Evolutionary conservation across 176 grass and related monocot genomes (phyloP).

Genomic region (Eleusine coracana): DNA sequence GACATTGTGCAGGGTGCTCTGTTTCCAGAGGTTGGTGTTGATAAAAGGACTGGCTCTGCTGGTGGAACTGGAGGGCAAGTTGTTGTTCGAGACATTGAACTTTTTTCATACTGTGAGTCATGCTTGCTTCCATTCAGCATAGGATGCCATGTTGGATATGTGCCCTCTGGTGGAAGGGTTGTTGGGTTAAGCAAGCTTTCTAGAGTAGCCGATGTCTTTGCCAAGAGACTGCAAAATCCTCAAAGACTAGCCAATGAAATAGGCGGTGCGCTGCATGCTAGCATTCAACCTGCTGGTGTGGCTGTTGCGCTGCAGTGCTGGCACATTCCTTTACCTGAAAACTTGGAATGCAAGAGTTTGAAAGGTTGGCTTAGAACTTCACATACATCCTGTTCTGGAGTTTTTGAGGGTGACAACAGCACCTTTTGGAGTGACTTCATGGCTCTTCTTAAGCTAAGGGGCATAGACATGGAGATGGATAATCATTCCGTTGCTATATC

Average conservation of each 20-base stretch:
- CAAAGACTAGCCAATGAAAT: constrained; percentile 78
- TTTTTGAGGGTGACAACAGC: constrained; percentile 66
- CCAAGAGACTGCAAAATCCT: constrained; percentile 90
- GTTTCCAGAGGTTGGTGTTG: constrained; percentile 86
- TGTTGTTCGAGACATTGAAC: constrained; percentile 77
- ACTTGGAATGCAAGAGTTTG: constrained; percentile 51
- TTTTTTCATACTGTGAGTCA: constrained; percentile 92
- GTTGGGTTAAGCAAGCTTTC: constrained; percentile 98
- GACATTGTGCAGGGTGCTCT: constrained; percentile 89
- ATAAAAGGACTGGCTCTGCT: constrained; percentile 67
- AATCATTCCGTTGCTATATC: constrained; percentile 35
- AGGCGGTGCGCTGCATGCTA: constrained; percentile 69
- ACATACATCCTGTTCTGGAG: constrained; percentile 66
- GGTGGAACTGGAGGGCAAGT: constrained; percentile 80
- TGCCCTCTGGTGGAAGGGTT: constrained; percentile 71
- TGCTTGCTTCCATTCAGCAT: constrained; percentile 94
- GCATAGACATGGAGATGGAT: constrained; percentile 50
- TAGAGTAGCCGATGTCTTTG: constrained; percentile 86
- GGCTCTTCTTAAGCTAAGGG: constrained; percentile 71
- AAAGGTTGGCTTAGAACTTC: constrained; percentile 62
- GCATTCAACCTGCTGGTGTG: constrained; percentile 86
- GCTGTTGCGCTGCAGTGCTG: constrained; percentile 77
- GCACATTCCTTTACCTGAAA: constrained; percentile 90
- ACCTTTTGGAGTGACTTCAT: constrained; percentile 83
- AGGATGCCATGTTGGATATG: constrained; percentile 90